Evolutionary conservation across 140 eudicot genomes (phyloP).

Genomic region (Erigeron philadelphicus): DNA sequence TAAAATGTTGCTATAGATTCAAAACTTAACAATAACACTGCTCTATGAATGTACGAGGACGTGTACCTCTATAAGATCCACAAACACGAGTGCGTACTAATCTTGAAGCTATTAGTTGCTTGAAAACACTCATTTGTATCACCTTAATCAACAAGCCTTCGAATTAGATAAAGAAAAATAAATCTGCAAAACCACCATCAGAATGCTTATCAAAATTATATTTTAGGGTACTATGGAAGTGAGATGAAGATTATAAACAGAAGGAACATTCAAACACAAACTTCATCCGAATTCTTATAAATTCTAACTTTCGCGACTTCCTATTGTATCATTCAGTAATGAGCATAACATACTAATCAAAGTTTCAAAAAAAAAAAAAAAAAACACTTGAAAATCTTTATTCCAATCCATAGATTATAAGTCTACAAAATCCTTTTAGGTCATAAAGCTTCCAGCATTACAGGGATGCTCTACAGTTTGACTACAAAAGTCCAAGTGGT

Average conservation of each 20-base stretch:
- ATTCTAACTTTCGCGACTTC: constrained; percentile 6
- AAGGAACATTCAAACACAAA: constrained; percentile 7
- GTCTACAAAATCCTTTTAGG: constrained; percentile 7
- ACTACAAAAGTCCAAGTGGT: constrained; percentile 9
- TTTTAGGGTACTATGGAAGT: no score
- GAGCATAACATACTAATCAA: not conserved
- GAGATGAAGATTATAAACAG: not conserved
- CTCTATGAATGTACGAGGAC: not conserved
- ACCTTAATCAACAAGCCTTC: constrained; percentile 8
- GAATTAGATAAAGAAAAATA: not conserved
- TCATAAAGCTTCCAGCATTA: not conserved
- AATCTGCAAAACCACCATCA: constrained; percentile 23
- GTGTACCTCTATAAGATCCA: constrained; percentile 43
- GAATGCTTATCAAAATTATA: constrained; percentile 7
- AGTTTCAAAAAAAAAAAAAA: not conserved
- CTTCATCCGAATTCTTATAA: not conserved
- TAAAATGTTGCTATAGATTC: not conserved
- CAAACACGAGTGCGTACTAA: constrained; percentile 28
- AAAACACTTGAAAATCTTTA: not conserved
- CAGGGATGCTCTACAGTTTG: not conserved
- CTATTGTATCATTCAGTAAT: not conserved
- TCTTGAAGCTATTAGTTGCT: constrained; percentile 40
- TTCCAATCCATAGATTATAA: not conserved
- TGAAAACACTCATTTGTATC: constrained; percentile 45
- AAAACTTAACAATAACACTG: not conserved